phyloP scores from a whole-genome alignment of 2,329 filamentous ascomycete species.

The Neonectria coccinea region DNA sequence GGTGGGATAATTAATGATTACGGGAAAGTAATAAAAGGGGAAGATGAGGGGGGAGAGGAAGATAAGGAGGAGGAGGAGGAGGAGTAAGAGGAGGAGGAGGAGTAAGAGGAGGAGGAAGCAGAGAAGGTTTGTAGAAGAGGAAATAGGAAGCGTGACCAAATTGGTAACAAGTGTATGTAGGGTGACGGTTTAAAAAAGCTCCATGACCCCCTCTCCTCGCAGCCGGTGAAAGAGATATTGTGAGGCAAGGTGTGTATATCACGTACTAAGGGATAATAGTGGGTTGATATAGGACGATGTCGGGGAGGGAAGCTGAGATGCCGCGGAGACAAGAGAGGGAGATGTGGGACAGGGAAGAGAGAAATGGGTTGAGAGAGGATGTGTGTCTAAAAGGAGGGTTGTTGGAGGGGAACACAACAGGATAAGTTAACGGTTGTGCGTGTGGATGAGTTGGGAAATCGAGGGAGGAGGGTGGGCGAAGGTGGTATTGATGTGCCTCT shows the following conservation, averaged over 20 bases:
- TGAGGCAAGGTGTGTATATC: slow-evolving; percentile 8
- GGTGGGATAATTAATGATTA: slow-evolving; percentile 10
- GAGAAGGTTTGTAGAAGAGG: slow-evolving; percentile 15
- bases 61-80: neutral
- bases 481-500: slow-evolving; percentile 8
- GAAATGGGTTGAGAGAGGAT: neutral
- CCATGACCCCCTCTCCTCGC: slow-evolving; percentile 23
- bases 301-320: slow-evolving; percentile 16
- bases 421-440: slow-evolving; percentile 1
- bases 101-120: neutral
- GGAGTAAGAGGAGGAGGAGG: neutral
- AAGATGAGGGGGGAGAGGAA: slow-evolving; percentile 15
- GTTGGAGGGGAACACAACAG: slow-evolving; percentile 18
- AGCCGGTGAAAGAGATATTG: slow-evolving; percentile 18
- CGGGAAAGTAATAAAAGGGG: neutral
- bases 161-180: slow-evolving; percentile 10
- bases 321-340: slow-evolving; percentile 5
- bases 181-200: slow-evolving; percentile 15
- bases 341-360: neutral
- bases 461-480: slow-evolving; percentile 3
- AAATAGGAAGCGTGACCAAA: slow-evolving; percentile 10
- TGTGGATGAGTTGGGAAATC: slow-evolving; percentile 7
- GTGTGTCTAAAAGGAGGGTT: neutral
- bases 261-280: neutral
- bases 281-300: slow-evolving; percentile 7